These are phyloP conservation scores for Leccinum variicolor DNA, from an alignment of 768 basidiomycete genomes.

Conservation along the genomic window DNA sequence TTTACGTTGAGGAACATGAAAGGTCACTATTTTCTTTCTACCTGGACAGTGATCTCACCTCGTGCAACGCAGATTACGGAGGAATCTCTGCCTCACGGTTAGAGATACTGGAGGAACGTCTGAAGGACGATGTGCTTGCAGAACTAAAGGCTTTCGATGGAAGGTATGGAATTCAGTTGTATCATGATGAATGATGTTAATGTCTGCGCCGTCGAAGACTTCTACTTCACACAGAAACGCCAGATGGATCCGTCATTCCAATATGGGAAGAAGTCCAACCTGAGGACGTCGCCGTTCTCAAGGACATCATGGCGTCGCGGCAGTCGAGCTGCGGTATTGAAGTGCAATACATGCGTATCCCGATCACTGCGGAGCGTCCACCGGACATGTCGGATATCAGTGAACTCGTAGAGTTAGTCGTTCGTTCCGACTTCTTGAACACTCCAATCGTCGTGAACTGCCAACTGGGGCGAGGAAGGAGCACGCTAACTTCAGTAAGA, in stretches of 20 bases:
- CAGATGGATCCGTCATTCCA: slow-evolving; percentile 85
- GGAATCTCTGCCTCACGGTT: slow-evolving; percentile 90
- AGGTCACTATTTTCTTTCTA: slow-evolving; percentile 39
- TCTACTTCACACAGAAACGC: slow-evolving; percentile 84
- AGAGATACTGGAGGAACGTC: slow-evolving; percentile 86
- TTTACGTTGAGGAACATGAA: slow-evolving; percentile 94
- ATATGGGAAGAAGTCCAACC: slow-evolving; percentile 88
- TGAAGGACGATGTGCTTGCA: slow-evolving; percentile 81
- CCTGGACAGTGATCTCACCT: background rate
- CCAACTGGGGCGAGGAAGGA: slow-evolving; percentile 90
- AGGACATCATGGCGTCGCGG: slow-evolving; percentile 80
- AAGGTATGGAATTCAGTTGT: slow-evolving; percentile 43
- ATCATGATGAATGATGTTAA: background rate
- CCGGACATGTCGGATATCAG: slow-evolving; percentile 72
- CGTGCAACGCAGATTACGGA: slow-evolving; percentile 68
- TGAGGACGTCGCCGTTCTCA: slow-evolving; percentile 73
- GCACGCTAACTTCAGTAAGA: slow-evolving; percentile 82
- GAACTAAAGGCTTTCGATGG: slow-evolving; percentile 85
- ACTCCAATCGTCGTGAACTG: slow-evolving; percentile 93
- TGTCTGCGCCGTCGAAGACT: slow-evolving; percentile 42
- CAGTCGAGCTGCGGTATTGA: slow-evolving; percentile 46
- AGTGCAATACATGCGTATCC: slow-evolving; percentile 79
- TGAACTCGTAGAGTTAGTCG: slow-evolving; percentile 75
- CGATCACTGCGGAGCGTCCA: slow-evolving; percentile 87
- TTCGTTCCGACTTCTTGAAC: slow-evolving; percentile 60